These are phyloP conservation scores for Blastocystis hominis DNA, from an alignment of 352 stramenopile species.

Conservation along the genomic window DNA sequence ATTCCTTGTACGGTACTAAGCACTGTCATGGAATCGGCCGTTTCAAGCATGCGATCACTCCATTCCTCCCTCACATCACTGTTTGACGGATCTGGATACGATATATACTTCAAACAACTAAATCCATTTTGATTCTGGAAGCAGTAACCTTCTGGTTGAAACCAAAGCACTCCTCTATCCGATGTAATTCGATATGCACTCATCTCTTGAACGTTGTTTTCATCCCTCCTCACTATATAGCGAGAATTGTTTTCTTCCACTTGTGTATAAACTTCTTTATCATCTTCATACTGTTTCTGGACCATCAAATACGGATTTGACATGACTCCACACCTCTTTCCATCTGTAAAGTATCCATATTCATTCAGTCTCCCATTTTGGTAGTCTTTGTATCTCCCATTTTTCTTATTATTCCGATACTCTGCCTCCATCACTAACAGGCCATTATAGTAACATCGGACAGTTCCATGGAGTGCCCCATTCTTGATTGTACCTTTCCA, in stretches of 20 bases:
- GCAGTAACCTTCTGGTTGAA: background rate
- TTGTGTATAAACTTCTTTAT: background rate
- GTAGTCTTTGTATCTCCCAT: background rate
- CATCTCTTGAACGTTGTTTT: background rate
- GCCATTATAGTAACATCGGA: slow-evolving; percentile 13
- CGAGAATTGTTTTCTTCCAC: background rate
- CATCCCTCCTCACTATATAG: background rate
- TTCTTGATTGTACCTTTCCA: background rate
- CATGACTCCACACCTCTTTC: background rate
- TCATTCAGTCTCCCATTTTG: background rate
- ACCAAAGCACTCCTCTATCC: background rate
- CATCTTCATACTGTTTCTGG: background rate
- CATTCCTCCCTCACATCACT: background rate
- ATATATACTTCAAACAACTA: background rate
- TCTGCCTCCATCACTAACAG: background rate
- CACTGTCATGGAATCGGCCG: background rate
- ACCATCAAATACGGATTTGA: background rate
- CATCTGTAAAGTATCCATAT: background rate
- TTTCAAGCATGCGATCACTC: background rate
- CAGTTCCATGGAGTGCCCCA: background rate
- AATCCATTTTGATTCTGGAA: background rate
- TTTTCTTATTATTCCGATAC: slow-evolving; percentile 10
- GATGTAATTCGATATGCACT: background rate
- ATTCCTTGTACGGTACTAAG: background rate
- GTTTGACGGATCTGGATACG: background rate